These are phyloP conservation scores for Hura crepitans DNA, from an alignment of 441 rosid genomes.

Conservation along the genomic window DNA sequence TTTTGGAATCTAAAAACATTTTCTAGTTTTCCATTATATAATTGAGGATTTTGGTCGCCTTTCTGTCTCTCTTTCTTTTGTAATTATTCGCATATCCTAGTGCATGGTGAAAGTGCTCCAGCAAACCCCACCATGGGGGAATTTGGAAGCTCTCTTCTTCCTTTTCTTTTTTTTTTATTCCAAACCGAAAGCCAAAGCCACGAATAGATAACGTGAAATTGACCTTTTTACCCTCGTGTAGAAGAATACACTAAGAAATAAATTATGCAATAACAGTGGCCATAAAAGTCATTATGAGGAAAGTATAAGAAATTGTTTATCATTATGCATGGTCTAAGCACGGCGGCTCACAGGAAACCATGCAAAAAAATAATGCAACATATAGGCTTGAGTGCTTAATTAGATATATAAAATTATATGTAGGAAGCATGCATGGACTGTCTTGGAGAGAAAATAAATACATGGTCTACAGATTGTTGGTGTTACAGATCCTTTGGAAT, in stretches of 20 bases:
- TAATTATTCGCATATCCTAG: slow-evolving; percentile 26
- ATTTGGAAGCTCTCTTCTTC: slow-evolving; percentile 38
- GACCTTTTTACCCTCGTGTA: slow-evolving; percentile 28
- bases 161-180: slow-evolving; percentile 31
- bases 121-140: slow-evolving; percentile 46
- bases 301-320: too few relatives aligned
- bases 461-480: neutral
- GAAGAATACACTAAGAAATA: neutral
- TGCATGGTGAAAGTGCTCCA: slow-evolving; percentile 36
- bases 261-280: neutral
- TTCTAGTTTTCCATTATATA: slow-evolving; percentile 28
- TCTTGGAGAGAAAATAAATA: slow-evolving; percentile 2
- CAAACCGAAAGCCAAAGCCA: slow-evolving; percentile 50
- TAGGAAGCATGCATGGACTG: slow-evolving; percentile 20
- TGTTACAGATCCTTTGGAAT: slow-evolving; percentile 33
- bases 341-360: slow-evolving; percentile 23
- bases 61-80: too few relatives aligned
- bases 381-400: too few relatives aligned
- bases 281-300: too few relatives aligned
- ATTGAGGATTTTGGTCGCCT: slow-evolving; percentile 22
- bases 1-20: too few relatives aligned
- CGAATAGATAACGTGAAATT: too few relatives aligned
- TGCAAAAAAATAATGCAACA: too few relatives aligned
- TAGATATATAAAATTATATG: too few relatives aligned
- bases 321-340: too few relatives aligned